Conservation (phyloP, 2,329 filamentous ascomycete species). For the Fusarium illudens region DNA sequence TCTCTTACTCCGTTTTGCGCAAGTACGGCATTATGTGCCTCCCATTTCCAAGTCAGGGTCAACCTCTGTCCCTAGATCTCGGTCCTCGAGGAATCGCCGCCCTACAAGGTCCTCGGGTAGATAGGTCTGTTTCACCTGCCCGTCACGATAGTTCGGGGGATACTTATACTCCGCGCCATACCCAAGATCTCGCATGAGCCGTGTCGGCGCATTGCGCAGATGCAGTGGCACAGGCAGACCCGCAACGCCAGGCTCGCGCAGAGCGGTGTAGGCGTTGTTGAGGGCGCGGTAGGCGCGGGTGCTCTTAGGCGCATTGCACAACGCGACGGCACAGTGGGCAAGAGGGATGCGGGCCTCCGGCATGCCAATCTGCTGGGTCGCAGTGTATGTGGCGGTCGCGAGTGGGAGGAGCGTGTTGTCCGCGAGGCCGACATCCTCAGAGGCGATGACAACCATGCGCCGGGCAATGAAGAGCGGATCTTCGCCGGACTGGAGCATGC, state of each 20-base stretch:
- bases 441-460: constrained; percentile 92
- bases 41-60: constrained; percentile 71
- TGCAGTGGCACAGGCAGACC: constrained; percentile 85
- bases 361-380: constrained; percentile 92
- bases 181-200: constrained; percentile 90
- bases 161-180: constrained; percentile 96
- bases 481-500: constrained; percentile 95
- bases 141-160: constrained; percentile 87
- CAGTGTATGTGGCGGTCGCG: constrained; percentile 85
- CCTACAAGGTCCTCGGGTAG: constrained; percentile 80
- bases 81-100: constrained; percentile 78
- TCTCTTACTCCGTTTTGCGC: constrained; percentile 5
- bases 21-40: constrained; percentile 19
- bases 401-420: constrained; percentile 85
- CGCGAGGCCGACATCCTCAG: constrained; percentile 90
- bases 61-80: constrained; percentile 79
- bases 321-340: constrained; percentile 84
- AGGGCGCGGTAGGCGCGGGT: constrained; percentile 86
- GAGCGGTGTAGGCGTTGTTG: constrained; percentile 79
- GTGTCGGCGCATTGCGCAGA: constrained; percentile 89
- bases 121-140: constrained; percentile 86
- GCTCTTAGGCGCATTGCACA: constrained; percentile 84
- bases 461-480: constrained; percentile 93
- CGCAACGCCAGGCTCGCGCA: constrained; percentile 85
- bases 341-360: constrained; percentile 94